These are phyloP conservation scores for Stephania yunnanensis DNA, from an alignment of 164 flowering plant genomes.

Conservation along the genomic window DNA sequence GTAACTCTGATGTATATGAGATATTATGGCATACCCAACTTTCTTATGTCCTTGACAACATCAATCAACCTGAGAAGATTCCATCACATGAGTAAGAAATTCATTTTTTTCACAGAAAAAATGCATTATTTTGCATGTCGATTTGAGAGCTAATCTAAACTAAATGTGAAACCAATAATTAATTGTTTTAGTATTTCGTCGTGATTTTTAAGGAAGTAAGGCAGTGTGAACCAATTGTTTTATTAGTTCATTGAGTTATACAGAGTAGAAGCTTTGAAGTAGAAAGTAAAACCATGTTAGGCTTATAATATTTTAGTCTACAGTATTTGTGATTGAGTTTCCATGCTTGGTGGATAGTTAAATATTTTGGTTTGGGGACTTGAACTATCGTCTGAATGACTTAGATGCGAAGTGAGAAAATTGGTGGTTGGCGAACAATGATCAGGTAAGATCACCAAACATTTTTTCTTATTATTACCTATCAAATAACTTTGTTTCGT, in stretches of 20 bases:
- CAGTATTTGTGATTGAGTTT: not conserved
- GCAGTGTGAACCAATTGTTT: not conserved
- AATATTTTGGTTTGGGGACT: constrained; percentile 97
- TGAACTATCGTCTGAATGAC: constrained; percentile 91
- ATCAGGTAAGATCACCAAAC: constrained; percentile 52
- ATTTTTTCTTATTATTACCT: not conserved
- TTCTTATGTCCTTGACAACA: constrained; percentile 43
- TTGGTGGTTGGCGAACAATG: constrained; percentile 61
- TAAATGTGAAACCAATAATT: not conserved
- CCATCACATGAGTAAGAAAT: constrained; percentile 83
- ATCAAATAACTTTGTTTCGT: not conserved
- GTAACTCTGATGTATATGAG: constrained; percentile 81
- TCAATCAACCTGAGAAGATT: constrained; percentile 72
- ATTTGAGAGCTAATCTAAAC: not conserved
- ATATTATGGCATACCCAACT: constrained; percentile 74
- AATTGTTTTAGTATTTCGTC: not conserved
- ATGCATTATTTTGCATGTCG: not conserved
- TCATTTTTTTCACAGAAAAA: not conserved
- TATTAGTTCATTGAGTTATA: not conserved
- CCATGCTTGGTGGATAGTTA: constrained; percentile 48
- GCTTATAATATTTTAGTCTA: too few species aligned
- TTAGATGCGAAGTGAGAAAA: constrained; percentile 62
- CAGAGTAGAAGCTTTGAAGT: not conserved
- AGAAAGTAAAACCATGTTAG: not conserved
- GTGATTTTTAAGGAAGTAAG: too few species aligned